Base-by-base conservation (phyloP, 2,329 filamentous ascomycete species). In the Laburnicola sp. region DNA sequence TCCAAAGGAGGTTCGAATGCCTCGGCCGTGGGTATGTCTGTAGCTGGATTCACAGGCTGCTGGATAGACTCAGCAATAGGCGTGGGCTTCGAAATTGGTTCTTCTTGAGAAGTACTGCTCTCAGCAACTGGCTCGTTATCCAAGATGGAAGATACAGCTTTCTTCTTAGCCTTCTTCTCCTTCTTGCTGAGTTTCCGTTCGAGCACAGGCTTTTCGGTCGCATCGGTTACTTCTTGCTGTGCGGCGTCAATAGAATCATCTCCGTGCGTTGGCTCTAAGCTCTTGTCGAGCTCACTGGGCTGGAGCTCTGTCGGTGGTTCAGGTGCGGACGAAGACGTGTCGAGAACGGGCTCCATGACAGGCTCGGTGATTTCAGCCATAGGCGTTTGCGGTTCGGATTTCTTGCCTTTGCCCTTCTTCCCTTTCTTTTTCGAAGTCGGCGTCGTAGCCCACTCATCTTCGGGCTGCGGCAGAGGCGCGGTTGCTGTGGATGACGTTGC, bases 151-250 rank as follows among this genome's bases (percentile, higher is more conserved):
- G 45, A 37, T 16, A 44, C 39, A 22, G 58, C 49, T 35, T 64
- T 64, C 44, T 65, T 68, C 48, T 60, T 60, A 6, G 61, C 56
- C 44, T 63, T 69, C 53, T 64, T 68, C 34, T 70, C 66, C 34
- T 70, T 69, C 54, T 71, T 70, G 55, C 65, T 69, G n/a, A 68
- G 55, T 51, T 68, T 69, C 35, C 60, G 66, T 37, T 37, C 52
- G n/a, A 65, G 50, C 6, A 38, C 28, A 7, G 63, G 60, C 46
- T 49, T 58, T 31, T 63, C 59, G n/a, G 38, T 2, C 7, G 51
- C 51, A 3, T 46, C 27, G 5, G 23, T 7, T n/a, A 54, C 48
- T 21, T 46, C 50, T 31, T 22, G 26, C 21, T 53, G 31, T 5
- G 52, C 48, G 3, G 45, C 3, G 5, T 49, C 30, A 6, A 28